phyloP scores from a whole-genome alignment of 208 protist genomes.

The Trypanosomatidae sp. region DNA sequence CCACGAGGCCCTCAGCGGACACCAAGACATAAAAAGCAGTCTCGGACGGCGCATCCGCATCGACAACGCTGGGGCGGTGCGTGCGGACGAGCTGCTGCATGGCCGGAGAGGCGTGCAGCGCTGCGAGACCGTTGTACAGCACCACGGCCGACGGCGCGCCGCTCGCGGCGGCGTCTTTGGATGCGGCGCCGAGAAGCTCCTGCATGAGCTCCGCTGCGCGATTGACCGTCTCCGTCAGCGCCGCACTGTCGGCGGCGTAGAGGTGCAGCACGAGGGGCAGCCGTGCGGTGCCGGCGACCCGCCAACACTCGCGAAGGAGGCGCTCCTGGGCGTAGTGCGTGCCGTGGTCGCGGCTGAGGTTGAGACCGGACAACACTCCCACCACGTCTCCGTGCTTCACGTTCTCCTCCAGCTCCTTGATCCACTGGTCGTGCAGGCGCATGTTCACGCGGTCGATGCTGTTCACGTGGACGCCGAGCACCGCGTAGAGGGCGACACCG shows the following conservation, averaged over 20 bases:
- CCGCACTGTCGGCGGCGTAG: conserved; percentile 21
- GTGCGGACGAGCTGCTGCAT: conserved; percentile 47
- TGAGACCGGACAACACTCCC: conserved; percentile 68
- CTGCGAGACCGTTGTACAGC: conserved; percentile 59
- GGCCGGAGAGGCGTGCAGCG: conserved; percentile 41
- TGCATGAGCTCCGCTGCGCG: conserved; percentile 51
- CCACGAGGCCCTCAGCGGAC: conserved; percentile 55
- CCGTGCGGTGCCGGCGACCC: conserved; percentile 37
- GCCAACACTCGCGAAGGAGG: conserved; percentile 47
- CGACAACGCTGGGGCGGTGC: conserved; percentile 19
- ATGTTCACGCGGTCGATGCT: conserved; percentile 78
- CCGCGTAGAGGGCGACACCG: conserved; percentile 44
- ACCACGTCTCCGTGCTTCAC: conserved; percentile 56
- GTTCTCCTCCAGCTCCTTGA: conserved; percentile 43
- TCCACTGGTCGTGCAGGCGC: conserved; percentile 64
- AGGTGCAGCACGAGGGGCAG: conserved; percentile 71
- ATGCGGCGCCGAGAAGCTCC: conserved; percentile 36
- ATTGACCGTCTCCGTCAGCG: conserved; percentile 42
- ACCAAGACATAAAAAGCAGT: conserved; percentile 50
- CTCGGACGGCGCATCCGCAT: neutral
- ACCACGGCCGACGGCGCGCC: conserved; percentile 46
- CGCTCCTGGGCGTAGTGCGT: conserved; percentile 83
- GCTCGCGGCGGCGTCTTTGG: neutral
- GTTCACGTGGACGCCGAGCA: conserved; percentile 80
- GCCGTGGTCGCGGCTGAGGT: conserved; percentile 54